Evolutionary conservation across 495 filamentous ascomycete species (phyloP).

Genomic region (Letharia lupina): DNA sequence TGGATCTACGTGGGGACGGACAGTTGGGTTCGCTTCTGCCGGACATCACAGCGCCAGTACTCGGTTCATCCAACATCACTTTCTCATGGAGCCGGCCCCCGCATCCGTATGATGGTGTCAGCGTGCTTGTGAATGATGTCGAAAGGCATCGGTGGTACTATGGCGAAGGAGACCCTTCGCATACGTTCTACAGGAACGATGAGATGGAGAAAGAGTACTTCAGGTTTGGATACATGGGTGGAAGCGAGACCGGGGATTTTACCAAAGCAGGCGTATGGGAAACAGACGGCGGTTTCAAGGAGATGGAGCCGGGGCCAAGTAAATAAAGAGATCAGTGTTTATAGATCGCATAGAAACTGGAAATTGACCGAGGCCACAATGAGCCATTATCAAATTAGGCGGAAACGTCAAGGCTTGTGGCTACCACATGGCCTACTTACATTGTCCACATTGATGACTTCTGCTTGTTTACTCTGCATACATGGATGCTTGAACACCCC

Average conservation of each 20-base stretch:
- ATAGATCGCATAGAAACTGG: background rate
- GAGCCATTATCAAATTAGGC: background rate
- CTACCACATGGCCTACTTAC: background rate
- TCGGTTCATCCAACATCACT: slow-evolving; percentile 38
- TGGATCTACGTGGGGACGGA: slow-evolving; percentile 58
- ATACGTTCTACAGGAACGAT: slow-evolving; percentile 24
- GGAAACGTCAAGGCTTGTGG: background rate
- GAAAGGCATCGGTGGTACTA: slow-evolving; percentile 65
- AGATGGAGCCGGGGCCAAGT: slow-evolving; percentile 18
- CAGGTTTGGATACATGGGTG: slow-evolving; percentile 71
- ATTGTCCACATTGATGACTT: background rate
- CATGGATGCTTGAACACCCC: too few species aligned
- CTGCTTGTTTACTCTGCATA: too few species aligned
- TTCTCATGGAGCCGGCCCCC: slow-evolving; percentile 47
- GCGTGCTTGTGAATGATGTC: slow-evolving; percentile 88
- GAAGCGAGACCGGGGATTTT: slow-evolving; percentile 62
- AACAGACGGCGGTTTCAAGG: slow-evolving; percentile 37
- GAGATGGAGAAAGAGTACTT: slow-evolving; percentile 58
- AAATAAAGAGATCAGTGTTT: background rate
- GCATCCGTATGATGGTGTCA: slow-evolving; percentile 61
- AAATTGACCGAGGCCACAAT: background rate
- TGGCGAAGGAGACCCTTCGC: slow-evolving; percentile 33
- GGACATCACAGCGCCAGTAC: slow-evolving; percentile 35
- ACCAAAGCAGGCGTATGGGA: slow-evolving; percentile 75
- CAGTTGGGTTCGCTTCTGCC: slow-evolving; percentile 65